phyloP scores from a whole-genome alignment of 1,139 yeast genomes.

The Torulaspora globosa region DNA sequence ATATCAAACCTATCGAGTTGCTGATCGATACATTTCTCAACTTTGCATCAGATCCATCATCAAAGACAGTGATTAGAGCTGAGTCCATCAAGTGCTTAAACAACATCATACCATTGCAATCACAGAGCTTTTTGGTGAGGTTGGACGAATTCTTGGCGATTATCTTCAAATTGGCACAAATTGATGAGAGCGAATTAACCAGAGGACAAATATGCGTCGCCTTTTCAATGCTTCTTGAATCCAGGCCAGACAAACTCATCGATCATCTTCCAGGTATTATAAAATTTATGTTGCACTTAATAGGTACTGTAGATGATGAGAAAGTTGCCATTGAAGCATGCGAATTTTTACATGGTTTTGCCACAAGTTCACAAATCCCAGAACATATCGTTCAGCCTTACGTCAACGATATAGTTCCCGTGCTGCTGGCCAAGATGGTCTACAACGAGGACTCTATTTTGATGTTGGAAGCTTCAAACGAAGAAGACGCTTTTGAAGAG shows the following conservation, averaged over 20 bases:
- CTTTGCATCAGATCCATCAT: slow-evolving; percentile 43
- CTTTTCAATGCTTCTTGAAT: slow-evolving; percentile 68
- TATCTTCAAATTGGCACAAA: slow-evolving; percentile 58
- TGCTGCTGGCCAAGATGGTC: slow-evolving; percentile 76
- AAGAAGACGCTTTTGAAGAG: slow-evolving; percentile 60
- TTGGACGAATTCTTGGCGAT: slow-evolving; percentile 62
- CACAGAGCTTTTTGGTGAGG: slow-evolving; percentile 60
- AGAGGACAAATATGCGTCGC: slow-evolving; percentile 75
- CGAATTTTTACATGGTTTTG: slow-evolving; percentile 77
- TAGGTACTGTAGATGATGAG: slow-evolving; percentile 54
- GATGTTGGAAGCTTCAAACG: slow-evolving; percentile 60
- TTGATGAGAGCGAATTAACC: slow-evolving; percentile 55
- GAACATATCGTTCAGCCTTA: slow-evolving; percentile 51
- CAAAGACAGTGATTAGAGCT: slow-evolving; percentile 51
- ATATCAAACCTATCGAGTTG: slow-evolving; percentile 52
- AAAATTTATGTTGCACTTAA: slow-evolving; percentile 75
- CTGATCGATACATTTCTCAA: slow-evolving; percentile 63
- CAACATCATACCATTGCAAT: slow-evolving; percentile 65
- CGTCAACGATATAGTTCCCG: slow-evolving; percentile 64
- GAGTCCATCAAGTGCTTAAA: slow-evolving; percentile 69
- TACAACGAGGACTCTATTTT: slow-evolving; percentile 79
- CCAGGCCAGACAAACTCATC: slow-evolving; percentile 72
- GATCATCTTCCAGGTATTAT: slow-evolving; percentile 85
- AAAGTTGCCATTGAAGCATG: slow-evolving; percentile 87
- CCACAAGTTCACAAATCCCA: slow-evolving; percentile 57